Evolutionary conservation across 305 asterid species (phyloP).

Genomic region (Fraxinus angustifolia): DNA sequence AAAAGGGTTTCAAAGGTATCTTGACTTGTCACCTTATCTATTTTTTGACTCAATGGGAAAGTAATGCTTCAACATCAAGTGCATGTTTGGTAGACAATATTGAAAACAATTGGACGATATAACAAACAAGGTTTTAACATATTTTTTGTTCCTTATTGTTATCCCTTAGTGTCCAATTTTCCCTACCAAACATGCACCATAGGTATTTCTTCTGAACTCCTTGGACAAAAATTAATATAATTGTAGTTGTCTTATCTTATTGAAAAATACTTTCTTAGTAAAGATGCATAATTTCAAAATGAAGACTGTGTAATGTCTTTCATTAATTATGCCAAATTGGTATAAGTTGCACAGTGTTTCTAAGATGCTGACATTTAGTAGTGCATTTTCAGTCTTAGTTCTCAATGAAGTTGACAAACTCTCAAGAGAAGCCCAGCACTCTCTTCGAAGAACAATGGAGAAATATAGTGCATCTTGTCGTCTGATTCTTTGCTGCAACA

Average conservation of each 20-base stretch:
- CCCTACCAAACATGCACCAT: neutral
- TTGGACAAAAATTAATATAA: neutral
- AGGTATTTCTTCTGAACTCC: constrained; percentile 7
- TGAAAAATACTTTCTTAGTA: constrained; percentile 9
- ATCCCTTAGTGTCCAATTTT: neutral
- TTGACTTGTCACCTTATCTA: constrained; percentile 8
- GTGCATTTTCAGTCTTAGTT: constrained; percentile 61
- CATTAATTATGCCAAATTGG: constrained; percentile 8
- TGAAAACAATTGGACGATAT: neutral
- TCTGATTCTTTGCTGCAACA: constrained; percentile 86
- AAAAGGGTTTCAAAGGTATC: constrained; percentile 90
- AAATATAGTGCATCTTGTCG: constrained; percentile 92
- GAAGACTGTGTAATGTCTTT: neutral
- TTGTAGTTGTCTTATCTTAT: neutral
- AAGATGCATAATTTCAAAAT: neutral
- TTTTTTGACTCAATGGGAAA: neutral
- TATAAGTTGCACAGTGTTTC: constrained; percentile 17
- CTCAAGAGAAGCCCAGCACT: constrained; percentile 98
- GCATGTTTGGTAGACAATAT: neutral
- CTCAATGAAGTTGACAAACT: constrained; percentile 95
- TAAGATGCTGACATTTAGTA: constrained; percentile 25
- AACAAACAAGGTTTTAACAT: neutral
- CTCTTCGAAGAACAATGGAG: constrained; percentile 98
- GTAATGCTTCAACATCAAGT: neutral
- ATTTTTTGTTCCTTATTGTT: neutral